Evolutionary conservation across 139 green algal genomes (phyloP).

Genomic region (Haematococcus sp.): DNA sequence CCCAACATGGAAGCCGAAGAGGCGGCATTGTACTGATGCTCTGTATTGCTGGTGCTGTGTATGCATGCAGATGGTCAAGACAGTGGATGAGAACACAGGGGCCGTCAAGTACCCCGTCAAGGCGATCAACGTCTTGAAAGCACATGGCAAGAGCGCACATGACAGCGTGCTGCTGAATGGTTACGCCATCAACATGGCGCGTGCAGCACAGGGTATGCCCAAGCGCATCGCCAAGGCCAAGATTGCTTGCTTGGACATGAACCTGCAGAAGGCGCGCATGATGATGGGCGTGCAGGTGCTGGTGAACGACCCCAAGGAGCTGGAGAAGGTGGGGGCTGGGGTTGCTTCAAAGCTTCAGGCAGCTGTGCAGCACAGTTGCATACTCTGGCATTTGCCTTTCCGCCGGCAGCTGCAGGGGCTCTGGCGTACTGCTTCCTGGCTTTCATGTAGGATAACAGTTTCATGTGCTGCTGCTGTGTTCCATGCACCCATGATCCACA

Average conservation of each 20-base stretch:
- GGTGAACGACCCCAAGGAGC: conserved; percentile 93
- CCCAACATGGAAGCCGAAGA: too few relatives aligned
- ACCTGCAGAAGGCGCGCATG: conserved; percentile 89
- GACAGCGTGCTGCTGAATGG: conserved; percentile 90
- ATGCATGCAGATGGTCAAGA: conserved; percentile 55
- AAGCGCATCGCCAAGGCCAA: conserved; percentile 45
- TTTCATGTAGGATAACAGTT: too few relatives aligned
- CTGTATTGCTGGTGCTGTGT: neutral
- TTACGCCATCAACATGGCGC: conserved; percentile 92
- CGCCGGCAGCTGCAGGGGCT: too few relatives aligned
- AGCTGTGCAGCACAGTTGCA: too few relatives aligned
- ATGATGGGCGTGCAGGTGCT: conserved; percentile 89
- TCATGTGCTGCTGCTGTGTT: too few relatives aligned
- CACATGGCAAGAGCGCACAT: conserved; percentile 85
- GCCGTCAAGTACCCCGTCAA: conserved; percentile 84
- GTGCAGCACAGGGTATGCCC: conserved; percentile 77
- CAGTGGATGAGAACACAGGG: conserved; percentile 42
- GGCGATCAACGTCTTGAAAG: conserved; percentile 98
- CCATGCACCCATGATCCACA: too few relatives aligned
- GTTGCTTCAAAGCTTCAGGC: too few relatives aligned
- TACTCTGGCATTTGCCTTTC: too few relatives aligned
- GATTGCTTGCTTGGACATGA: conserved; percentile 94
- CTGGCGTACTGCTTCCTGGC: too few relatives aligned
- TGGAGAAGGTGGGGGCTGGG: conserved; percentile 63
- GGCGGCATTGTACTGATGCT: neutral